A percentile compares a stretch with the other conserved stretches of the same genome.
Evolutionary conservation across 2,329 filamentous ascomycete genomes (phyloP).

Genomic region (Sclerotinia glacialis): DNA sequence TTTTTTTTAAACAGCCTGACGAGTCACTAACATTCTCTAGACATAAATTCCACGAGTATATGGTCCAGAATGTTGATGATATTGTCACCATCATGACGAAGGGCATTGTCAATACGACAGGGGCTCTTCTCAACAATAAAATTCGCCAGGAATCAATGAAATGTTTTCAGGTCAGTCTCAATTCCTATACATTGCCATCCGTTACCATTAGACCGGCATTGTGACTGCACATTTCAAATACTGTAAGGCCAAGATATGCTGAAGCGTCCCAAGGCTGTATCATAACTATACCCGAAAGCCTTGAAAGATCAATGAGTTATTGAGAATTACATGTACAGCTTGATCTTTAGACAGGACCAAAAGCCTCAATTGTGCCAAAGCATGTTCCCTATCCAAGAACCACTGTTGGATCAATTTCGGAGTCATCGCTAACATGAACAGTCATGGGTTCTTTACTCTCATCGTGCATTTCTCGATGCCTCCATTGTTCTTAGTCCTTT

Average conservation of each 20-base stretch:
- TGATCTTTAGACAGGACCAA: neutral
- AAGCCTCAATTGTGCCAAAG: neutral
- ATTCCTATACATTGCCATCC: neutral
- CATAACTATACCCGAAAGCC: neutral
- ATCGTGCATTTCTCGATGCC: constrained; percentile 58
- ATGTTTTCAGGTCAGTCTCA: constrained; percentile 55
- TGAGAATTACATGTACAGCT: neutral
- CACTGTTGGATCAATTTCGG: neutral
- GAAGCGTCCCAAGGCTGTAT: neutral
- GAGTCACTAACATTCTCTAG: constrained; percentile 30
- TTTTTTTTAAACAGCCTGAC: constrained; percentile 16
- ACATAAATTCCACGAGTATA: constrained; percentile 49
- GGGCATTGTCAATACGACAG: constrained; percentile 41
- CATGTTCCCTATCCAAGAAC: neutral
- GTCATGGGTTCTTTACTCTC: constrained; percentile 74
- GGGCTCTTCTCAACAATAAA: constrained; percentile 43
- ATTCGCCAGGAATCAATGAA: constrained; percentile 55
- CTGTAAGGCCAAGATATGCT: neutral
- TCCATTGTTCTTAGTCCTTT: constrained; percentile 58
- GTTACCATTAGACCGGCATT: neutral
- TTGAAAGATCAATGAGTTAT: neutral
- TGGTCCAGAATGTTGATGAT: constrained; percentile 52
- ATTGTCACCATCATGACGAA: constrained; percentile 48
- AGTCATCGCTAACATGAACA: constrained; percentile 38
- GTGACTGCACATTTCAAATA: neutral